A percentile compares a stretch with the other conserved stretches of the same genome.
Conservation (phyloP, 257 asterid genomes). For the Nicotiana undulata region DNA sequence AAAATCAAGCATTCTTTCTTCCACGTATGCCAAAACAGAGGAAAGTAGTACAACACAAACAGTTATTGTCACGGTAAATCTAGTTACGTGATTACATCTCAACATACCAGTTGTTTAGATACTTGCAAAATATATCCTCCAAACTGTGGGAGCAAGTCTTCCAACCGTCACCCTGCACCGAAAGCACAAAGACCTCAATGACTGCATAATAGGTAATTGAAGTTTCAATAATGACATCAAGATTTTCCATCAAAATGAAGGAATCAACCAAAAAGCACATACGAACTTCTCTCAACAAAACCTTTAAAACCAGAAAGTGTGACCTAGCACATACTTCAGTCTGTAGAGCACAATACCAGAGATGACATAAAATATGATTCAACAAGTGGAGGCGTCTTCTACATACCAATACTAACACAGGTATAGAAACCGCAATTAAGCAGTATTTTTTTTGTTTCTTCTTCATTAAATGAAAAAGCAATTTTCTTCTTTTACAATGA, state of each 20-base stretch:
- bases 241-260: neutral
- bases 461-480: neutral
- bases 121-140: slow-evolving; percentile 48
- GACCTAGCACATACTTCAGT: neutral
- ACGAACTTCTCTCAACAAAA: neutral
- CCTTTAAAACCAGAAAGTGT: neutral
- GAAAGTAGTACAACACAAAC: neutral
- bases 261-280: neutral
- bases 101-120: slow-evolving; percentile 47
- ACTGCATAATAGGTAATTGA: neutral
- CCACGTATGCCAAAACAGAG: neutral
- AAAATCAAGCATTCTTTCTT: neutral
- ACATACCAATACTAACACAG: neutral
- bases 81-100: neutral
- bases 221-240: neutral
- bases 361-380: neutral
- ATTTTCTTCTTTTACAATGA: neutral
- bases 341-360: neutral
- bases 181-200: neutral
- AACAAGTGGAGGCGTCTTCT: neutral
- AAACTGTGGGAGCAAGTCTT: slow-evolving; percentile 46
- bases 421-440: neutral
- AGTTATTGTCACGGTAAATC: neutral
- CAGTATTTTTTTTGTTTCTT: neutral
- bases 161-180: slow-evolving; percentile 61